Conservation (phyloP, 1,139 yeast genomes). For the Hansenula sp. region DNA sequence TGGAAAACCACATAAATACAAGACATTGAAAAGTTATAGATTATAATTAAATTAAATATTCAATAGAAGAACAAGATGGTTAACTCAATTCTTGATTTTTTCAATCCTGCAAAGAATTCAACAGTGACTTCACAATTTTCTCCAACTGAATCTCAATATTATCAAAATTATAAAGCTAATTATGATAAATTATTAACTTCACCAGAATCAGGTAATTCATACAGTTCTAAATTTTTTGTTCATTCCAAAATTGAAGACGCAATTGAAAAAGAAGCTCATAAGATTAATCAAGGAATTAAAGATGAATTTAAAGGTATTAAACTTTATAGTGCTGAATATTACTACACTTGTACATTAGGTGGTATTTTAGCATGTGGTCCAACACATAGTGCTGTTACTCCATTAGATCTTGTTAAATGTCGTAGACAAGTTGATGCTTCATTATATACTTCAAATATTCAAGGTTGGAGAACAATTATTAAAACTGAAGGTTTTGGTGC, state of each 20-base stretch:
- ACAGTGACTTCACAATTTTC: background rate
- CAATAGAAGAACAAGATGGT: background rate
- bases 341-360: conserved; percentile 80
- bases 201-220: too few species aligned
- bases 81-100: background rate
- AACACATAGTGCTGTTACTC: conserved; percentile 89
- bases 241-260: background rate
- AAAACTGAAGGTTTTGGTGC: conserved; percentile 69
- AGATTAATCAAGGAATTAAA: background rate
- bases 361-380: conserved; percentile 93
- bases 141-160: background rate
- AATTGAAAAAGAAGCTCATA: background rate
- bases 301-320: conserved; percentile 12
- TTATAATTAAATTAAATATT: too few species aligned
- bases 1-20: too few species aligned
- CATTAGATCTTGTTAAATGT: conserved; percentile 88
- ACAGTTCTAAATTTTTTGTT: background rate
- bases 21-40: too few species aligned
- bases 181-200: background rate
- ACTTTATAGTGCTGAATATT: conserved; percentile 66
- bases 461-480: conserved; percentile 74
- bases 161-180: background rate
- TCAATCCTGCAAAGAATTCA: conserved; percentile 2
- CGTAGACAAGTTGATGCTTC: conserved; percentile 80
- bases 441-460: conserved; percentile 68